Evolutionary conservation across 768 basidiomycete genomes (phyloP).

Genomic region (Mycena albidolilacea): DNA sequence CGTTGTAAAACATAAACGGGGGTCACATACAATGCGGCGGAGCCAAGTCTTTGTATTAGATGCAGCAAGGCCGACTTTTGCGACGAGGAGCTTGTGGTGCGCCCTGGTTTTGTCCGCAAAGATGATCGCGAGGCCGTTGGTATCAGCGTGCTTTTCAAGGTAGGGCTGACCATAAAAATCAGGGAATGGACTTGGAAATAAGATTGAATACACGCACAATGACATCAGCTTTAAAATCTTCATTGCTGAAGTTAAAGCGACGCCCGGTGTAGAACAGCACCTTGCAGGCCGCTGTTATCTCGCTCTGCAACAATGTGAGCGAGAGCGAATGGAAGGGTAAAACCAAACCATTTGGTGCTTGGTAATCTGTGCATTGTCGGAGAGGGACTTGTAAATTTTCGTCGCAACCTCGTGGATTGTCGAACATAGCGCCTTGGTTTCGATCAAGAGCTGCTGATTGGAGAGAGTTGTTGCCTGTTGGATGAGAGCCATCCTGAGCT

Average conservation of each 20-base stretch:
- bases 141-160: slow-evolving; percentile 1
- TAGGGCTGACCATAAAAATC: neutral
- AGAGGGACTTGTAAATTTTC: no score
- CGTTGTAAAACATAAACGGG: neutral
- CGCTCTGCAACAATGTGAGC: no score
- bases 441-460: no score
- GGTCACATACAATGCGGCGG: neutral
- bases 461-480: no score
- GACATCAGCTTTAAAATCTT: neutral
- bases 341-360: no score
- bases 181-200: neutral
- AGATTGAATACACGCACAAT: slow-evolving; percentile 5
- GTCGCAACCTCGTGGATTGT: no score
- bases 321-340: no score
- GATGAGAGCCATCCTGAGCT: no score
- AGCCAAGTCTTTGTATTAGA: slow-evolving; percentile 11
- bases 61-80: neutral
- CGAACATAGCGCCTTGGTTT: no score
- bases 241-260: slow-evolving; percentile 6
- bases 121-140: slow-evolving; percentile 12
- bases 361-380: no score
- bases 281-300: neutral
- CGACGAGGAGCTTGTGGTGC: neutral
- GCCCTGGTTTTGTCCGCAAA: neutral
- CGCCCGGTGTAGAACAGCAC: neutral